Base-by-base conservation (phyloP, 345 rosid genomes). In the Gossypium stocksii region DNA sequence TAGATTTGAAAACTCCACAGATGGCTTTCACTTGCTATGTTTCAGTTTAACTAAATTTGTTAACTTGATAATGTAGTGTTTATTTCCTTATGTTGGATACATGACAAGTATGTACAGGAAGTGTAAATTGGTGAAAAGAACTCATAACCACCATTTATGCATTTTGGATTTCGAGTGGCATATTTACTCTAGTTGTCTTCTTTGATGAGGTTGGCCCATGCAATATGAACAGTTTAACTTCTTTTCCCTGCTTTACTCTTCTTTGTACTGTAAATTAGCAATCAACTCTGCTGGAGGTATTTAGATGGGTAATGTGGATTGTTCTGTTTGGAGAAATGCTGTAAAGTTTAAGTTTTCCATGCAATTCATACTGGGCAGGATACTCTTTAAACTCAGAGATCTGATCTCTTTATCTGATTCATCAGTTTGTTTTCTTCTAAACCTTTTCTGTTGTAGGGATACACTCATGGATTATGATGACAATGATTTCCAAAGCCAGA, bases 401-500 rank as follows among this genome's bases (percentile, higher is more conserved):
- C 22, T 72, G 56, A 16, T 63, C 69, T 15, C 22, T 45, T 58
- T 59, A 60, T 57, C 54, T 64, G 22, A 53, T 72, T 14, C 38
- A 7, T 38, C 54, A 27, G 45, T 22, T 34, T 15, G 63, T 54
- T 61, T 70, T 56, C 43, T 60, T 54, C 53, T 48, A 25, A n/a
- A 49, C 34, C 15, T 27, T 62, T 59, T 22, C 9, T 72, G 7
- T 77, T 78, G 71, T 81, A 95, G 99, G 93, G 76, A 83, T 78
- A 83, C 77, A 86, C 95, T 87, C 97, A 96, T 96, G 99, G 99
- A 93, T 88, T 91, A 87, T 90, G 96, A 96, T 87, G 99, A 93
- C 84, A 91, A 82, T 85, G 98, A 96, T 82, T 90, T 88, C 89
- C 97, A 90, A 82, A 86, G 91, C 87, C 95, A 88, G 83, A 96